These are phyloP conservation scores for Streptanthus diversifolius DNA, from an alignment of 345 rosid genomes.

Conservation along the genomic window DNA sequence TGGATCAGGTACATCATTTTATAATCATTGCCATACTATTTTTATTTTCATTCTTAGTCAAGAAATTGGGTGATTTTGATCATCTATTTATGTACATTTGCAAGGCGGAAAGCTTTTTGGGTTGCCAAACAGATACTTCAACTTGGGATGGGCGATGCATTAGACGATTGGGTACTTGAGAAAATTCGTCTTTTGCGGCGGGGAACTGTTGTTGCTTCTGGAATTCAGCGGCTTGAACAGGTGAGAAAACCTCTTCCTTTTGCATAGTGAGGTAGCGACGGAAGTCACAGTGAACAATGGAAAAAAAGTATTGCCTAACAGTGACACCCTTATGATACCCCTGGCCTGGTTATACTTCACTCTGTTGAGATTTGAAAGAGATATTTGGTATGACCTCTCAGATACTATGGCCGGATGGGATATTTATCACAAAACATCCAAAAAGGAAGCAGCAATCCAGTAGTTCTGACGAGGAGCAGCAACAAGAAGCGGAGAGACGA, in stretches of 20 bases:
- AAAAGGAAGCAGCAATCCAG: constrained; percentile 52
- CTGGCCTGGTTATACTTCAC: background rate
- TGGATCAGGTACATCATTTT: constrained; percentile 80
- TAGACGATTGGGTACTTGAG: constrained; percentile 97
- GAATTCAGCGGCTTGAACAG: constrained; percentile 84
- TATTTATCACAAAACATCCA: constrained; percentile 92
- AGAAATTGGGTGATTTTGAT: constrained; percentile 11
- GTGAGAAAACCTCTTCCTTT: constrained; percentile 36
- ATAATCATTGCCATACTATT: background rate
- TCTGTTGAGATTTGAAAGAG: constrained; percentile 1
- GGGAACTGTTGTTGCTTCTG: constrained; percentile 87
- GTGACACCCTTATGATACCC: constrained; percentile 6
- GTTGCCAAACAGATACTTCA: constrained; percentile 96
- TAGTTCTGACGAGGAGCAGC: constrained; percentile 54
- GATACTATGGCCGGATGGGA: constrained; percentile 99
- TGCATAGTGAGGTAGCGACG: background rate
- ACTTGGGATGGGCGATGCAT: constrained; percentile 99
- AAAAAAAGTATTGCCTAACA: background rate
- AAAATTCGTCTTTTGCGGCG: constrained; percentile 82
- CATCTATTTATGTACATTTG: constrained; percentile 15
- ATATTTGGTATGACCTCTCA: constrained; percentile 26
- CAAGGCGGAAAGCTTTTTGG: constrained; percentile 97
- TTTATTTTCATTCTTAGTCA: background rate
- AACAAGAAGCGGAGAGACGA: constrained; percentile 67
- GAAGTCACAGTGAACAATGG: background rate